phyloP scores from a whole-genome alignment of 2,329 filamentous ascomycete species.

The Calonectria pseudoturangicola region DNA sequence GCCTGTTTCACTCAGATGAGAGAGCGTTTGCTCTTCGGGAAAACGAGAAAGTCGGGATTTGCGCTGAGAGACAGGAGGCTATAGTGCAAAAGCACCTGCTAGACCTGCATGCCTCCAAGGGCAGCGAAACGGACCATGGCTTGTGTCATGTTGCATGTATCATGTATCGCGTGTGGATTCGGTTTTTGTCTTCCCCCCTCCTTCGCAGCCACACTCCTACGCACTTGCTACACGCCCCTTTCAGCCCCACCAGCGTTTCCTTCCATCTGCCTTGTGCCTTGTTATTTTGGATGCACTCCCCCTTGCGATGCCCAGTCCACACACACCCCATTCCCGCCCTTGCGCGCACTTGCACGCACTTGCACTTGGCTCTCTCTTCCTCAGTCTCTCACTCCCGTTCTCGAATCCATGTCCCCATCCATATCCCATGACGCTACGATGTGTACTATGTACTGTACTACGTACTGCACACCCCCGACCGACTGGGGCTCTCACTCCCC shows the following conservation, averaged over 20 bases:
- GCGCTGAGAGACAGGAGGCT: constrained; percentile 7
- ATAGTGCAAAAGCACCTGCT: constrained; percentile 20
- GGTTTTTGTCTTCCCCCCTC: constrained; percentile 45
- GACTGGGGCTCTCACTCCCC: constrained; percentile 31
- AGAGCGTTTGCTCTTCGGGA: background rate
- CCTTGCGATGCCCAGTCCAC: background rate
- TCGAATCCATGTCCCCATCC: constrained; percentile 38
- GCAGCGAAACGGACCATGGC: constrained; percentile 27
- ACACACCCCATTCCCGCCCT: constrained; percentile 20
- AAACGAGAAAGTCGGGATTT: constrained; percentile 27
- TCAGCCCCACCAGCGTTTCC: constrained; percentile 24
- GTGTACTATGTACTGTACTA: background rate
- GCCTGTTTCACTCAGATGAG: constrained; percentile 22
- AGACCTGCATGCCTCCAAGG: constrained; percentile 30
- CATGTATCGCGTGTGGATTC: constrained; percentile 20
- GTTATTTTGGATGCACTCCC: background rate
- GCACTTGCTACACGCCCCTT: background rate
- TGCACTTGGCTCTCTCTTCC: constrained; percentile 35
- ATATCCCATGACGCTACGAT: constrained; percentile 48
- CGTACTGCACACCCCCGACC: constrained; percentile 35
- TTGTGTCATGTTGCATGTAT: constrained; percentile 29
- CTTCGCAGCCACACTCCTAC: constrained; percentile 23
- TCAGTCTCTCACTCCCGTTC: constrained; percentile 39
- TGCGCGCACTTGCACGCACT: background rate
- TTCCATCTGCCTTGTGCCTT: background rate